Evolutionary conservation across 305 asterid species (phyloP).

Genomic region (Coffea humblotiana): DNA sequence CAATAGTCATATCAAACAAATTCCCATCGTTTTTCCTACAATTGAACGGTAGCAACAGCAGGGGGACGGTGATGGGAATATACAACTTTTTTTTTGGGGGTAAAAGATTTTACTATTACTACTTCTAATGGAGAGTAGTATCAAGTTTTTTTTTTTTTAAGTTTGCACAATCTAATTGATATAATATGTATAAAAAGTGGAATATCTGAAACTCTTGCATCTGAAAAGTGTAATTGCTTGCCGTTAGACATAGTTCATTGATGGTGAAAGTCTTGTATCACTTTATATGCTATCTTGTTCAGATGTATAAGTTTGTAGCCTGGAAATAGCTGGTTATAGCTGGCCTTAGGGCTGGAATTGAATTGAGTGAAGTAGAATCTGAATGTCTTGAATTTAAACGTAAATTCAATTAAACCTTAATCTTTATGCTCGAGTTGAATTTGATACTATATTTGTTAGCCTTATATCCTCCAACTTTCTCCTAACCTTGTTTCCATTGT

Average conservation of each 20-base stretch:
- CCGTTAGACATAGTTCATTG: background rate
- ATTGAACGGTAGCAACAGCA: no score
- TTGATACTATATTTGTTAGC: background rate
- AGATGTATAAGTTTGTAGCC: background rate
- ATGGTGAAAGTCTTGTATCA: background rate
- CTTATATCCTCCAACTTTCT: background rate
- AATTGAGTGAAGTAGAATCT: background rate
- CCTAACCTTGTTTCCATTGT: background rate
- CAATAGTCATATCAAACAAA: no score
- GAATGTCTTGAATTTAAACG: background rate
- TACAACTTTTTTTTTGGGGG: no score
- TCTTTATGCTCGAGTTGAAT: background rate
- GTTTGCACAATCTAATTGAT: background rate
- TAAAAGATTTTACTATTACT: no score
- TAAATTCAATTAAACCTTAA: background rate
- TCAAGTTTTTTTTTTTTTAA: no score
- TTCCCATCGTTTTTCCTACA: no score
- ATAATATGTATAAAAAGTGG: background rate
- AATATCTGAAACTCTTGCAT: background rate
- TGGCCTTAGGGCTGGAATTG: background rate
- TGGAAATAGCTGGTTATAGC: background rate
- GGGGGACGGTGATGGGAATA: no score
- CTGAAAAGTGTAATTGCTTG: background rate
- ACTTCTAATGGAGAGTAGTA: no score
- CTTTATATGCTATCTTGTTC: background rate